Evolutionary conservation across 345 rosid species (phyloP).

Genomic region (Salix koriyanagi): DNA sequence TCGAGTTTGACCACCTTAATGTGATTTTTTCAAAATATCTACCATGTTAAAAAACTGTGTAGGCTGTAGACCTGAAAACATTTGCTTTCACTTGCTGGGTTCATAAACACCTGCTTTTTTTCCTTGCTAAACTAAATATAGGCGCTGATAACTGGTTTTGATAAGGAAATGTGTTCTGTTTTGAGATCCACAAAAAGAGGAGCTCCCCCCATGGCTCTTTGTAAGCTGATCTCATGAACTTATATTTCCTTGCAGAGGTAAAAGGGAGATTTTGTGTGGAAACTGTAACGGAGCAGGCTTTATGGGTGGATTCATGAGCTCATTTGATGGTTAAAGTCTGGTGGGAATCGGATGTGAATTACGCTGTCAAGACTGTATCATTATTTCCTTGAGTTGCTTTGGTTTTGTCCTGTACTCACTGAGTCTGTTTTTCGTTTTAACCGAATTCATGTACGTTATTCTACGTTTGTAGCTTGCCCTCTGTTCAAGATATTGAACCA

Average conservation of each 20-base stretch:
- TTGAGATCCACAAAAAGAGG: neutral
- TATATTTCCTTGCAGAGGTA: constrained; percentile 57
- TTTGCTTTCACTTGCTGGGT: no score
- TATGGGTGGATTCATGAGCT: constrained; percentile 90
- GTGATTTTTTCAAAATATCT: neutral
- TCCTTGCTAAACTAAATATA: no score
- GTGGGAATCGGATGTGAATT: neutral
- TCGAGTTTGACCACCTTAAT: neutral
- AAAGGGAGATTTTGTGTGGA: constrained; percentile 77
- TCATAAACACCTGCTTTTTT: no score
- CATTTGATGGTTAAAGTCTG: constrained; percentile 40
- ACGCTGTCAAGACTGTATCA: no score
- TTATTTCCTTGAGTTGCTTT: no score
- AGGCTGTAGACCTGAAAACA: neutral
- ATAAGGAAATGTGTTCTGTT: no score
- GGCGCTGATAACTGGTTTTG: no score
- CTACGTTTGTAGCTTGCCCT: no score
- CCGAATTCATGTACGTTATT: no score
- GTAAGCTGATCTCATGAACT: neutral
- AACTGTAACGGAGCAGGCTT: constrained; percentile 94
- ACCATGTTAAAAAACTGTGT: neutral
- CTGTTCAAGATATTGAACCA: no score
- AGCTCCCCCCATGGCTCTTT: neutral
- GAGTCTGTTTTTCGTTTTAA: no score
- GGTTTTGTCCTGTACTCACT: no score